phyloP scores from a whole-genome alignment of 768 basidiomycete species.

The Plicaturopsis crispa region DNA sequence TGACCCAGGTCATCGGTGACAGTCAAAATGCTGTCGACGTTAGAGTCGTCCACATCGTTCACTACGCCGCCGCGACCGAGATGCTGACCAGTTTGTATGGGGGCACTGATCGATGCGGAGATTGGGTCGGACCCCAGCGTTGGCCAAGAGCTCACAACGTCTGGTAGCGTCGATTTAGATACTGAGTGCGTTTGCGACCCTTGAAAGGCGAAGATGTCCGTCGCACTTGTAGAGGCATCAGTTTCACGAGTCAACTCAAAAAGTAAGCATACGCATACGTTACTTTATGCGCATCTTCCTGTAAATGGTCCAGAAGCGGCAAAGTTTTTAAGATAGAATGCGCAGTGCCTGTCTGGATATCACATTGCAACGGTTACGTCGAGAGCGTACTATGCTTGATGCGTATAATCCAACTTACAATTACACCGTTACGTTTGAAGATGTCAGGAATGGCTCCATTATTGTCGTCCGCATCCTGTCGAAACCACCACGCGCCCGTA shows the following conservation, averaged over 20 bases:
- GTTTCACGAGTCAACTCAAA: no score
- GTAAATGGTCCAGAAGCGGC: constrained; percentile 64
- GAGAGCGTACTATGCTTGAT: no score
- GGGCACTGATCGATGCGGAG: constrained; percentile 53
- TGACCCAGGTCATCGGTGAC: constrained; percentile 51
- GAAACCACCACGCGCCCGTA: constrained; percentile 70
- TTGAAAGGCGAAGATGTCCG: constrained; percentile 78
- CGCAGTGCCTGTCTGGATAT: constrained; percentile 64
- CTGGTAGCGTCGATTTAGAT: constrained; percentile 41
- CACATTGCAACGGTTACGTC: constrained; percentile 11
- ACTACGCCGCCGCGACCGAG: constrained; percentile 18
- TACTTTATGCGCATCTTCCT: constrained; percentile 57
- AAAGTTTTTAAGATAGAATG: constrained; percentile 61
- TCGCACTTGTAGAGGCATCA: constrained; percentile 50
- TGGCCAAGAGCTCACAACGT: constrained; percentile 63
- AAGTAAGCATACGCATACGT: no score
- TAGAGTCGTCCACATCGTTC: constrained; percentile 43
- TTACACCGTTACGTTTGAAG: constrained; percentile 56
- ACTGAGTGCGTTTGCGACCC: constrained; percentile 47
- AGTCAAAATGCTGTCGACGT: constrained; percentile 50
- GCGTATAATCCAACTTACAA: no score
- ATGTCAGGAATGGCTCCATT: constrained; percentile 60
- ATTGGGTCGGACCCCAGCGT: constrained; percentile 46
- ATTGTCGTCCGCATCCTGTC: constrained; percentile 32
- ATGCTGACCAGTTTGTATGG: constrained; percentile 21